Percentiles rank a stretch among this genome's conserved stretches.
Conservation (phyloP, 2,329 filamentous ascomycete genomes). For the Cercospora canescens region DNA sequence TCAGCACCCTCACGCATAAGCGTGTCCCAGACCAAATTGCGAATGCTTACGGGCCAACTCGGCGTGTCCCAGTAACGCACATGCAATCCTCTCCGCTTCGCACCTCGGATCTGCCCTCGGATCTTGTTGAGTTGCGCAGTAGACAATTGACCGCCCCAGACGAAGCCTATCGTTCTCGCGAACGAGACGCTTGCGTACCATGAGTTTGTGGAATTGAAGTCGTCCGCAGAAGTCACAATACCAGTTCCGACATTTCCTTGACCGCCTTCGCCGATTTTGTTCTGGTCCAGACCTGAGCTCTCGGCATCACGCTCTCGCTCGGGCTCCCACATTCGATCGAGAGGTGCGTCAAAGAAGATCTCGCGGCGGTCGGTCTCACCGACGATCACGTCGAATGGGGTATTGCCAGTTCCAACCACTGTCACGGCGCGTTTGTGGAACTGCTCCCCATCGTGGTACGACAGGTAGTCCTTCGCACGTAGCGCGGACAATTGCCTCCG, state of each 20-base stretch:
- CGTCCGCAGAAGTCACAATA: constrained; percentile 38
- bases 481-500: constrained; percentile 60
- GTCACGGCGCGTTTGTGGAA: constrained; percentile 61
- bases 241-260: constrained; percentile 45
- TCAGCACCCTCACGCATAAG: constrained; percentile 55
- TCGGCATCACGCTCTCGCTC: constrained; percentile 1
- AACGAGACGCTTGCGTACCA: constrained; percentile 67
- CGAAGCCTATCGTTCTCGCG: constrained; percentile 49
- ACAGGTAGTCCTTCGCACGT: constrained; percentile 55
- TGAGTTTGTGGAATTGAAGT: constrained; percentile 58
- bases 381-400: constrained; percentile 58
- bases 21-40: constrained; percentile 57
- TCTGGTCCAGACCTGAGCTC: background rate
- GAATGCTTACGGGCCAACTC: constrained; percentile 54
- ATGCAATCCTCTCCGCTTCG: constrained; percentile 54
- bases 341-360: constrained; percentile 43
- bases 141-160: constrained; percentile 50
- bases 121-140: constrained; percentile 48
- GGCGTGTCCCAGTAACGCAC: constrained; percentile 60
- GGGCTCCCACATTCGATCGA: constrained; percentile 19
- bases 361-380: constrained; percentile 58
- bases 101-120: constrained; percentile 53
- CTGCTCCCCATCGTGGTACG: constrained; percentile 50
- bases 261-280: constrained; percentile 27
- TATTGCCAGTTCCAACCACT: constrained; percentile 67